Evolutionary conservation across 1,284 basidiomycete genomes (phyloP), one percentile per base, ranked within the genome.

Genomic region (Ceratobasidium sp.): DNA sequence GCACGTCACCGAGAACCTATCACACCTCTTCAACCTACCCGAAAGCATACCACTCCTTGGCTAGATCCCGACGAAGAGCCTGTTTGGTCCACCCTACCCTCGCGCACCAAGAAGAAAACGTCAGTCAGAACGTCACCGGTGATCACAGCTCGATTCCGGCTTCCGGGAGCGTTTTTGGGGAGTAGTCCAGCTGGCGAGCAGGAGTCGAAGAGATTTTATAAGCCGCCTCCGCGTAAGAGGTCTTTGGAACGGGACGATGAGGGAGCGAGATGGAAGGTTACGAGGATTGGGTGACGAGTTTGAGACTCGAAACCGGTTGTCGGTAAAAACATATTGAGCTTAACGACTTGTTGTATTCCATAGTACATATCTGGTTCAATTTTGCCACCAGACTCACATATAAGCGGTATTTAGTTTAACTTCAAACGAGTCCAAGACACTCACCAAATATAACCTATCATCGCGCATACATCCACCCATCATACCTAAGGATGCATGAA

Each of bases 201-300:
- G 10, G 38, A 23, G 3, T 13, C 61, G 1, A 73, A 73, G 57
- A 15, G 33, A 13, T 28, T 75, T 9, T 75, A 75, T 15, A 75
- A 75, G n/a, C 73, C 73, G 7, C 73, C 73, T 12, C 46, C 73
- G 20, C 61, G 61, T 48, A 75, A 75, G 62, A 26, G 73, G 28
- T 52, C 73, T 13, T 59, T 12, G 4, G 44, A 46, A 6, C 28
- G 38, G n/a, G 61, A 75, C 40, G n/a, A 42, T 3, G 42, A 42
- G 6, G 3, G 17, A 7, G 26, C 46, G 26, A 64, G 48, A 9
- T 75, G 73, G 73, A 75, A 66, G 23, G 61, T 75, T 7, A 66
- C 73, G 6, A 61, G 73, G 48, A 56, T 66, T 56, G 52, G 4
- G 20, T 75, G 28, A 65, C 9, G n/a, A 7, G 61, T 40, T 64